Base-by-base conservation (phyloP, 768 basidiomycete species). In the Russula brevipes region DNA sequence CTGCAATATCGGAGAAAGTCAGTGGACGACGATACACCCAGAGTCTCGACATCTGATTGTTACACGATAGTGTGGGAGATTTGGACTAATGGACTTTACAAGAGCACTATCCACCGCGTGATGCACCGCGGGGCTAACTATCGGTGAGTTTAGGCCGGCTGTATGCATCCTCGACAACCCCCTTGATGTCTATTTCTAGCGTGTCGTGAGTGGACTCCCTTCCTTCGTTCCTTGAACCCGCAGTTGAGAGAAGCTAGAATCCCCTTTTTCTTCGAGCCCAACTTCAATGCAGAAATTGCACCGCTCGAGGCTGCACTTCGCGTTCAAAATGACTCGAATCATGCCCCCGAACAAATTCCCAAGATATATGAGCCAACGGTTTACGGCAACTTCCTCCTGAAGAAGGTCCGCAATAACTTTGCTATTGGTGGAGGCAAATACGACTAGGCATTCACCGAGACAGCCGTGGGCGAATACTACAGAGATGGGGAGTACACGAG, bases 211-310 rank as follows among this genome's bases (percentile, higher is more conserved):
- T 66, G 42, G 6, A 19, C 53, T 45, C 24, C 16, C 14, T 38
- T 31, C 24, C 24, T 39, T 35, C 10, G 39, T 7, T 49, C 10
- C 14, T 53, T 10, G 30, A 16, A 56, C 38, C 41, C 70, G n/a
- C 66, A 49, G 12, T 45, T 45, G 30, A 49, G 14, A 8, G 3
- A 56, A 17, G 47, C 31, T 60, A 92, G 90, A 9, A 81, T 95
- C 19, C 94, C 94, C 0, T 96, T 96, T 76, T 97, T 97, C 80
- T 96, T 90, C 66, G 94, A 96, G 73, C 94, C 94, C 0, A 91
- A 90, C 61, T 93, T 91, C 69, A 77, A 85, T 63, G 89, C 93
- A 0, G 61, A 76, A 2, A 76, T 97, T 52, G 74, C 79, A 66
- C 89, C 92, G 0, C 75, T 95, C 6, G 76, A 78, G 4, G 85